A percentile compares a stretch with the other conserved stretches of the same genome.
phyloP scores from a whole-genome alignment of 2,329 filamentous ascomycete species.

The Aspergillus pseudoglaucus region DNA sequence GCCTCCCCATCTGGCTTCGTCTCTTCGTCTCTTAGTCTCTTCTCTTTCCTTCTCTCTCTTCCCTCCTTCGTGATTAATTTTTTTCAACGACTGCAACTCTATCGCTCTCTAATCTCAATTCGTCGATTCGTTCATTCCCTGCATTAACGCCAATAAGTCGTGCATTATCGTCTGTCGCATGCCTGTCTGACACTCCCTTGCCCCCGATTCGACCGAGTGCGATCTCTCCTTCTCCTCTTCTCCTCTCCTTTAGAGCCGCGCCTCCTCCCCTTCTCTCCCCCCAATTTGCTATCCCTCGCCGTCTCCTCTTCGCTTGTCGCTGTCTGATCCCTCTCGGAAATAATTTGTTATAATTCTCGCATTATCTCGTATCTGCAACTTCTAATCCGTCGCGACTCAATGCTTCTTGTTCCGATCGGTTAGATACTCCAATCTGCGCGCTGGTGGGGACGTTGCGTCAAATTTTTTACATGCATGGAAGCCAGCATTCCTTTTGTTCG shows the following conservation, averaged over 20 bases:
- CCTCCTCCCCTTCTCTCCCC: background rate
- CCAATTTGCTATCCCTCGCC: background rate
- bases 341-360: background rate
- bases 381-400: slow-evolving; percentile 8
- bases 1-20: slow-evolving; percentile 2
- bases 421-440: slow-evolving; percentile 14
- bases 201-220: background rate
- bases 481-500: slow-evolving; percentile 6
- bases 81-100: background rate
- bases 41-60: slow-evolving; percentile 2
- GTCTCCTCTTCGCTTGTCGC: background rate
- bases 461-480: slow-evolving; percentile 12
- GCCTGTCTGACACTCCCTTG: background rate
- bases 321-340: background rate
- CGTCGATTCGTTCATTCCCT: background rate
- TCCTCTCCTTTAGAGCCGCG: too few relatives aligned
- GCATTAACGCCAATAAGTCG: background rate
- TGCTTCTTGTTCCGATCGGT: slow-evolving; percentile 12
- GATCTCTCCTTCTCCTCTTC: background rate
- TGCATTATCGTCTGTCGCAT: background rate
- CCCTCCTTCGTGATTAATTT: slow-evolving; percentile 1
- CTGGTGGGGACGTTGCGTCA: slow-evolving; percentile 18
- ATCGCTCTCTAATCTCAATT: background rate
- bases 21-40: slow-evolving; percentile 4
- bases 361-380: slow-evolving; percentile 5